A percentile compares a stretch with the other conserved stretches of the same genome.
Conservation (phyloP, 1,284 basidiomycete species). For the Singerocomus inundabilis region DNA sequence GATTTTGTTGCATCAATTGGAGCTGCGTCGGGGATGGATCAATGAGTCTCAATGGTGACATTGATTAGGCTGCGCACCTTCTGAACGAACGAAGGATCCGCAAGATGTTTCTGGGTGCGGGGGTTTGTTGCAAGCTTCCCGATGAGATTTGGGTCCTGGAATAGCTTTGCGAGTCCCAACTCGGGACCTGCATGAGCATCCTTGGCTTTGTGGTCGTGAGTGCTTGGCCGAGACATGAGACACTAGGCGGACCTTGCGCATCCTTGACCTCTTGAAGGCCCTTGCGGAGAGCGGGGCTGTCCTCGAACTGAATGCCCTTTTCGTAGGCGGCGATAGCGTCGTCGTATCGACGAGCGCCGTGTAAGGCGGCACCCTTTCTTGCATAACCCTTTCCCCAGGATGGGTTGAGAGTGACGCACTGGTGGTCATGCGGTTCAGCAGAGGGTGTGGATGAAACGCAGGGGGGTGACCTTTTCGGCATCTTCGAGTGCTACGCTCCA, state of each 20-base stretch:
- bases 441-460: slow-evolving; percentile 4
- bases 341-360: slow-evolving; percentile 76
- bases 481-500: slow-evolving; percentile 82
- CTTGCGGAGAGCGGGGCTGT: slow-evolving; percentile 79
- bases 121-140: slow-evolving; percentile 86
- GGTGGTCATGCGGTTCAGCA: slow-evolving; percentile 4
- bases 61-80: slow-evolving; percentile 41
- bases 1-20: slow-evolving; percentile 62
- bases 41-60: background rate
- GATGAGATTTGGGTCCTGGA: slow-evolving; percentile 82
- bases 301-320: slow-evolving; percentile 77
- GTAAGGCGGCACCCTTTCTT: slow-evolving; percentile 93
- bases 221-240: background rate
- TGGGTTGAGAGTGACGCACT: slow-evolving; percentile 80
- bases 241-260: slow-evolving; percentile 58
- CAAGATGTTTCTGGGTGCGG: slow-evolving; percentile 79
- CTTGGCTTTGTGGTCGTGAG: slow-evolving; percentile 35
- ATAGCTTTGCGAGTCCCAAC: slow-evolving; percentile 73
- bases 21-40: slow-evolving; percentile 38
- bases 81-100: slow-evolving; percentile 79
- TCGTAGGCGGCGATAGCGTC: slow-evolving; percentile 86
- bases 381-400: slow-evolving; percentile 91
- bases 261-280: slow-evolving; percentile 86
- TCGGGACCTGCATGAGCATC: slow-evolving; percentile 43
- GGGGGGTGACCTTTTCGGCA: slow-evolving; percentile 76